Conservation (phyloP, 2,329 filamentous ascomycete genomes). For the Penicillium sp. region DNA sequence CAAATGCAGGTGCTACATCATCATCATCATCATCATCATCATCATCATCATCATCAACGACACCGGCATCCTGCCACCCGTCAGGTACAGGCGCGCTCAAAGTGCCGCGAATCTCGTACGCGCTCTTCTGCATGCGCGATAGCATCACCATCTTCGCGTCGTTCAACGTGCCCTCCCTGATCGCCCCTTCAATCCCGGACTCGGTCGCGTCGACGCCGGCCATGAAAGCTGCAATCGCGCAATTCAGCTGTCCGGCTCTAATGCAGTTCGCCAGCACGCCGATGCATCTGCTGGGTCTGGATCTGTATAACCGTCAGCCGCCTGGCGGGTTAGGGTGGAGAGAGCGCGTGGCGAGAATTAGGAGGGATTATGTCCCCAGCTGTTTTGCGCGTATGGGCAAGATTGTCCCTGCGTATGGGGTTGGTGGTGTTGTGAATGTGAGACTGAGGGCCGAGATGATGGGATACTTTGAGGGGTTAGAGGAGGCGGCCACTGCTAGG, state of each 20-base stretch:
- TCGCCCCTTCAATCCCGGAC: conserved; percentile 71
- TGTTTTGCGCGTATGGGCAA: conserved; percentile 76
- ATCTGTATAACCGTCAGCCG: conserved; percentile 76
- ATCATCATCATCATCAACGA: conserved; percentile 11
- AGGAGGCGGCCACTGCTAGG: conserved; percentile 6
- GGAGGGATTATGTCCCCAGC: conserved; percentile 76
- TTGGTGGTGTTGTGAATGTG: conserved; percentile 84
- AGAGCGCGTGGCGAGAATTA: conserved; percentile 71
- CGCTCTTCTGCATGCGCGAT: conserved; percentile 81
- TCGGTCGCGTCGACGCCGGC: conserved; percentile 51
- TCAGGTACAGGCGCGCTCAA: conserved; percentile 34
- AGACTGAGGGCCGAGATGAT: conserved; percentile 72
- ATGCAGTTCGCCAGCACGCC: conserved; percentile 83
- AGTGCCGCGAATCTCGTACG: conserved; percentile 73
- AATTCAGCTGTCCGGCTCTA: conserved; percentile 78
- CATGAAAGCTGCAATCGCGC: conserved; percentile 67
- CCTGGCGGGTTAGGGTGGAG: conserved; percentile 51
- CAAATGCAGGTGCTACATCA: conserved; percentile 4
- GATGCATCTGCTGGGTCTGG: conserved; percentile 81
- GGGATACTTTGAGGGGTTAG: conserved; percentile 59
- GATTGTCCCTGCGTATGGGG: conserved; percentile 86
- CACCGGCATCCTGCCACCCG: conserved; percentile 25
- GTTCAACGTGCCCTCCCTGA: conserved; percentile 83
- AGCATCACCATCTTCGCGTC: conserved; percentile 88
- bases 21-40: conserved; percentile 14